Conservation (phyloP, 129 eudicot genomes). For the Centella asiatica region DNA sequence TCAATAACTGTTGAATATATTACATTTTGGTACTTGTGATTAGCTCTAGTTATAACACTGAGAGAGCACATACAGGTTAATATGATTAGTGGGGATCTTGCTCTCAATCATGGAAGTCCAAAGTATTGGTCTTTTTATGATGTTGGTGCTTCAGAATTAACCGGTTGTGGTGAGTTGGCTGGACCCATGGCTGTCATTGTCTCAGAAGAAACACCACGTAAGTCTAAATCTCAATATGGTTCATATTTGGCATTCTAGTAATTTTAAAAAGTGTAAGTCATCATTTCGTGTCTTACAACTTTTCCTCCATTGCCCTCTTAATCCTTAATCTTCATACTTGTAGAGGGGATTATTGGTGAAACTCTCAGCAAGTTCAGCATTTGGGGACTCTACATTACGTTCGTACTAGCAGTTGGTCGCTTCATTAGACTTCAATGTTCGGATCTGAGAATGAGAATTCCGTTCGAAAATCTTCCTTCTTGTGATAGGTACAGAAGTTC, state of each 20-base stretch:
- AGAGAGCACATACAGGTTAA: conserved; percentile 20
- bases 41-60: not conserved
- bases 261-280: not conserved
- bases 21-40: not conserved
- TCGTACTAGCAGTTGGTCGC: conserved; percentile 50
- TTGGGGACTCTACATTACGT: conserved; percentile 54
- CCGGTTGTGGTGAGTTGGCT: conserved; percentile 44
- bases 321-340: not conserved
- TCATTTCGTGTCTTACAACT: not conserved
- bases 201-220: conserved; percentile 57
- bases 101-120: conserved; percentile 31
- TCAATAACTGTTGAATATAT: not conserved
- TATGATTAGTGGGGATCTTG: conserved; percentile 35
- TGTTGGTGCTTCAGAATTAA: conserved; percentile 29
- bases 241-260: too few species aligned
- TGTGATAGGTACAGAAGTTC: conserved; percentile 41
- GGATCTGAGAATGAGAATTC: conserved; percentile 56
- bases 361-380: conserved; percentile 52
- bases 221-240: conserved; percentile 9
- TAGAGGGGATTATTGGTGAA: conserved; percentile 56
- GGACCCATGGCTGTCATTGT: conserved; percentile 56
- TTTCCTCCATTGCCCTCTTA: not conserved
- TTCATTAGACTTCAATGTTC: conserved; percentile 57
- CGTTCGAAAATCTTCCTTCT: conserved; percentile 46
- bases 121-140: conserved; percentile 49